Base-by-base conservation (phyloP, 2,329 filamentous ascomycete genomes). In the Apiospora marii region DNA sequence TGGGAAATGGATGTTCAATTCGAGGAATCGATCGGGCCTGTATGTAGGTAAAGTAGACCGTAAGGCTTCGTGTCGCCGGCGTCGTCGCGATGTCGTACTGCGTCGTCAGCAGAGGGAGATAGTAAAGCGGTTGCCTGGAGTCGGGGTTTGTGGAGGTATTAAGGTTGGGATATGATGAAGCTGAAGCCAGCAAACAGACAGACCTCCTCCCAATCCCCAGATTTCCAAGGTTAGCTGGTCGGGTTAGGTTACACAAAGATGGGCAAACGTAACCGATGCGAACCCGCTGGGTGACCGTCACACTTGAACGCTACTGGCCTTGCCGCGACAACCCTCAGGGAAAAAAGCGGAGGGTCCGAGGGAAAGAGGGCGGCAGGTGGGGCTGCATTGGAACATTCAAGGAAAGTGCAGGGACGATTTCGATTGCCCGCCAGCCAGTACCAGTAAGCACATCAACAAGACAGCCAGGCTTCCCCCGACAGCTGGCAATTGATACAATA, bases 131-230 rank as follows among this genome's bases (percentile, higher is more conserved):
- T 41, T 64, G 58, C 58, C 58, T 64, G 34, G 22, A 64, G 58
- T 41, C 58, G 58, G 51, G 30, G 58, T 64, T 41, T 41, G 58
- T 64, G 58, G 58, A 64, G 34, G 58, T 64, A 34, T 22, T 48
- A 64, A 41, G 58, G 34, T 64, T 64, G 58, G 22, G 30, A 64
- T 64, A 64, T 41, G 58, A 64, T 64, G 22, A 64, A 64, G 58
- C 58, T 64, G 58, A 64, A 64, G 58, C 58, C 58, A 64, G 34
- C 58, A 64, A 64, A 22, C 30, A 61, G 53, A 64, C 58, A 61
- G 53, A 64, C 58, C 58, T 37, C 53, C 53, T 64, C 58, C 58
- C 58, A 14, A 64, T 64, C 58, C 58, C 58, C 58, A 64, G 58
- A 41, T 64, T 61, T 61, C 53, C 53, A 61, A 30, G 51, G 51